Evolutionary conservation across 75 land plant species (phyloP), one percentile per base, ranked within the genome.

Genomic region (Cunninghamia lanceolata): DNA sequence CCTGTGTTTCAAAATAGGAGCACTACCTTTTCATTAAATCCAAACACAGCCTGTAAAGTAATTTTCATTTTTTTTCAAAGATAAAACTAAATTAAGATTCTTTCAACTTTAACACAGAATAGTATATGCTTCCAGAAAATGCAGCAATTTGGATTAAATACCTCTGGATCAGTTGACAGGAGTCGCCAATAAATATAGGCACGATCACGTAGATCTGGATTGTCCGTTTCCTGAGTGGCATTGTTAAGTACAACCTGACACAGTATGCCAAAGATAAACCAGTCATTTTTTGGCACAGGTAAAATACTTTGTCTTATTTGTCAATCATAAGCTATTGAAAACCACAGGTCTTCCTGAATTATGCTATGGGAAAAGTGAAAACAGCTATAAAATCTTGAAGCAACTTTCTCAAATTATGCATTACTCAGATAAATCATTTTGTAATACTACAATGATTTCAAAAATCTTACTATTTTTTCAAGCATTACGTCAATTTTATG

Each of bases 141-240:
- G 17, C 35, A 28, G 35, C 85, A 53, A 74, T 78, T 28, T 75
- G n/a, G 84, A 84, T 34, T 38, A 32, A 85, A 88, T 73, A 98
- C 99, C 99, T 98, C 99, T 59, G 99, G 99, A 90, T 98, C 99
- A 47, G 99, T 98, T 45, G 99, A 98, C 42, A 98, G 92, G 70
- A 98, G 96, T 32, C 99, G 97, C 99, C 99, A 98, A 85, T 98
- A 98, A 56, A 98, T 97, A 85, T 98, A 98, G 32, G 99, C 99
- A 47, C 99, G 99, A 87, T 98, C 99, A 38, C 99, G 95, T 34
- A 98, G 89, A 89, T 98, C 99, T 83, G 99, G 99, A 90, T 98
- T 98, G 83, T 98, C 99, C 52, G 99, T 98, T 87, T 98, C 99
- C 78, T 95, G 95, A 83, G 99, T 98, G 28, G 99, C 99, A 95